Evolutionary conservation across 2,329 filamentous ascomycete species (phyloP).

Genomic region (Aspergillus hortae): DNA sequence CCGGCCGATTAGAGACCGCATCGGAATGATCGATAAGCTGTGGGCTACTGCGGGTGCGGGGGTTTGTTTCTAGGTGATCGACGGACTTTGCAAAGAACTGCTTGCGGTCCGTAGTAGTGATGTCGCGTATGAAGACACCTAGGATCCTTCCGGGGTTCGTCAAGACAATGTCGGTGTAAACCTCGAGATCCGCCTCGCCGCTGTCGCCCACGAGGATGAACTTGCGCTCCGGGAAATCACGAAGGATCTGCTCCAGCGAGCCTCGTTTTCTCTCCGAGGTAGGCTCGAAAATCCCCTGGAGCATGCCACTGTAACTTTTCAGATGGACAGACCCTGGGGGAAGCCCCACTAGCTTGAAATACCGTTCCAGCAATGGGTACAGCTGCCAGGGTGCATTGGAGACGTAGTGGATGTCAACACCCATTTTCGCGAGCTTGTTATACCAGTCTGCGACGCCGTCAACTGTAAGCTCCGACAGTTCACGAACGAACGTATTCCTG

Average conservation of each 20-base stretch:
- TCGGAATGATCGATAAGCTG: conserved; percentile 26
- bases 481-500: conserved; percentile 88
- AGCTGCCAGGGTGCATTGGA: conserved; percentile 99
- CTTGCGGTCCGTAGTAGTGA: conserved; percentile 72
- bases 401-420: conserved; percentile 90
- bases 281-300: conserved; percentile 96
- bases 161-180: conserved; percentile 89
- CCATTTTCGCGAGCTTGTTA: conserved; percentile 67
- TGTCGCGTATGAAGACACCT: conserved; percentile 90
- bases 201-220: conserved; percentile 95
- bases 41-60: conserved; percentile 23
- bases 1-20: conserved; percentile 29
- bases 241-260: conserved; percentile 77
- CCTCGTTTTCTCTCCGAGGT: conserved; percentile 92
- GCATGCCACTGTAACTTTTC: conserved; percentile 94
- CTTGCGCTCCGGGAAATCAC: conserved; percentile 82
- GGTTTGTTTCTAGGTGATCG: conserved; percentile 28
- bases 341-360: conserved; percentile 74
- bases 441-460: conserved; percentile 93
- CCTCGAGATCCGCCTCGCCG: conserved; percentile 92
- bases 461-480: conserved; percentile 75
- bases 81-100: conserved; percentile 73
- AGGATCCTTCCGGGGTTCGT: conserved; percentile 78
- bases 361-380: conserved; percentile 82
- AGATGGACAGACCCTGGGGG: conserved; percentile 88